Conservation (phyloP, 169 alveolate species). For the Toxoplasma gondii region DNA sequence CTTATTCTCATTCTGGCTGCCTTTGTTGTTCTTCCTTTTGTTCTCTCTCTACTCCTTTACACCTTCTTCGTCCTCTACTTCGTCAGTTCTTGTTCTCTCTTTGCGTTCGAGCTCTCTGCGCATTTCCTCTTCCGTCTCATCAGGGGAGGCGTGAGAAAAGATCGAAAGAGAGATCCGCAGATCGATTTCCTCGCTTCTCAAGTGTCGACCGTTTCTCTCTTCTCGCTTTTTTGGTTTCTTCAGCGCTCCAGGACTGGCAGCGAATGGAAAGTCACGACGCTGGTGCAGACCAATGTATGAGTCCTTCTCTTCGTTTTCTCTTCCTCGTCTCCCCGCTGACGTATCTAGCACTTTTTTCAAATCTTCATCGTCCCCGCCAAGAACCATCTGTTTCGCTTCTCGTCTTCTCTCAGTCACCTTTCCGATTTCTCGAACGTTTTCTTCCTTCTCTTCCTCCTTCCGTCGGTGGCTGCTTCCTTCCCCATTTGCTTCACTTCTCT, state of each 20-base stretch:
- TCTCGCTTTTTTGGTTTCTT: background rate
- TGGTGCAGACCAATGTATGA: background rate
- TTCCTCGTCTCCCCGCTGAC: background rate
- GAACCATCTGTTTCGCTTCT: too few relatives aligned
- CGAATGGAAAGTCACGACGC: constrained; percentile 15
- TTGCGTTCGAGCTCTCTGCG: background rate
- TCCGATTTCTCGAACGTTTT: too few relatives aligned
- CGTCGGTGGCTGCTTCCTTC: too few relatives aligned
- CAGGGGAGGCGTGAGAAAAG: background rate
- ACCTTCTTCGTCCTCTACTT: background rate
- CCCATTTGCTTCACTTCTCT: too few relatives aligned
- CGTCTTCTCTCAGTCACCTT: too few relatives aligned
- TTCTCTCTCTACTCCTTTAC: background rate
- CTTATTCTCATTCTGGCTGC: background rate
- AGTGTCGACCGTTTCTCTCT: too few relatives aligned
- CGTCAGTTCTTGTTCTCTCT: background rate
- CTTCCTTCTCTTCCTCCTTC: too few relatives aligned
- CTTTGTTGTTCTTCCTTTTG: background rate
- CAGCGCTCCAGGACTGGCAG: constrained; percentile 13
- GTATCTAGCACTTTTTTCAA: background rate
- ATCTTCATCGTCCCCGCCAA: too few relatives aligned
- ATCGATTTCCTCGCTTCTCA: too few relatives aligned
- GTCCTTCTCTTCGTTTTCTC: background rate
- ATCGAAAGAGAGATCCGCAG: background rate
- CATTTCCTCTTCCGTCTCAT: background rate